Base-by-base conservation (phyloP, 768 basidiomycete species). In the Suillus plorans region DNA sequence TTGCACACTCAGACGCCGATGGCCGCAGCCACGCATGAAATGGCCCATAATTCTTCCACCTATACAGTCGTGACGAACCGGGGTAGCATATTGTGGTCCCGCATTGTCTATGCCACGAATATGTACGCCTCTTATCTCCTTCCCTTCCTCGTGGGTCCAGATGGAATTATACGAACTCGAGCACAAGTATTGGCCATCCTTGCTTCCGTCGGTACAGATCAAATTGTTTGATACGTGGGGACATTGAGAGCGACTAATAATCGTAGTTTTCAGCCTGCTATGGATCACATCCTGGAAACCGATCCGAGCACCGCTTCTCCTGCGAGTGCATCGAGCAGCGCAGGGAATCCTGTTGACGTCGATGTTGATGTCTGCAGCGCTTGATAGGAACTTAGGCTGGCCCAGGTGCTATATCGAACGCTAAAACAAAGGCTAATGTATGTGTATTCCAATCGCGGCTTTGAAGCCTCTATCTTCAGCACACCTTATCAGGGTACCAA, bases 251-350 rank as follows among this genome's bases (percentile, higher is more conserved):
- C 92, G 5, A 97, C 95, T 9, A 84, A 82, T 42, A 87, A 88
- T 69, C 85, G 91, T 34, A 96, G 95, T 4, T 80, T 99, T 0
- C 96, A 97, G 74, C 91, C 90, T 8, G 92, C 91, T 25, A 92
- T 95, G 91, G 95, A 97, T 71, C 89, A 92, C 76, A 80, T 97
- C 42, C 78, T 97, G 44, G 91, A 89, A 76, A 85, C 97, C 71
- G 89, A 92, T 73, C 75, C 86, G 5, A 77, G 78, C 31, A 74
- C 77, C 14, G 73, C 76, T 3, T 49, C 79, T 25, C 64, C 78
- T 1, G 36, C 64, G 0, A 1, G 68, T 67, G 22, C 63, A 66
- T 22, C 67, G 62, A 60, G 69, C 58, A 59, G 71, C 3, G 60
- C 66, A 7, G 64, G 66, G 41, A 73, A 56, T 25, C 72, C 79